A percentile compares a stretch with the other conserved stretches of the same genome.
These are phyloP conservation scores for Kuraishia capsulata DNA, from an alignment of 805 yeast genomes.

Conservation along the genomic window DNA sequence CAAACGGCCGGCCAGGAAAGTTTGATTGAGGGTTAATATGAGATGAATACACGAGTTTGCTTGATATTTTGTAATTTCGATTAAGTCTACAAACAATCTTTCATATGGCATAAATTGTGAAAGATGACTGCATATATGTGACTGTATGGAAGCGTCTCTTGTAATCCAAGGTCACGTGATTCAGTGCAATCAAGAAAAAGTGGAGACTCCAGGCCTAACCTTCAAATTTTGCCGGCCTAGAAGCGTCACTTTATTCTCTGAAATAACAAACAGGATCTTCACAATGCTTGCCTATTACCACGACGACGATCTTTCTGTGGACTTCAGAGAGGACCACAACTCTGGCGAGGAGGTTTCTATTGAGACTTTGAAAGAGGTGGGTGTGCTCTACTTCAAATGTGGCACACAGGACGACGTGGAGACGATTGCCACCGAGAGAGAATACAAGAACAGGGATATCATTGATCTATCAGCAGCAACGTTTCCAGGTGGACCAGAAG, in stretches of 20 bases:
- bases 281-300: conserved; percentile 49
- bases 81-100: too few species aligned
- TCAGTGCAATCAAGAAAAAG: too few species aligned
- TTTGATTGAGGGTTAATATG: conserved; percentile 1
- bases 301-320: conserved; percentile 48
- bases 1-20: not conserved
- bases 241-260: too few species aligned
- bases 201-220: too few species aligned
- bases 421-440: conserved; percentile 54
- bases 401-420: conserved; percentile 49
- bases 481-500: conserved; percentile 52
- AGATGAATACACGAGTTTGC: too few species aligned
- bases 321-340: conserved; percentile 64
- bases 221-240: too few species aligned
- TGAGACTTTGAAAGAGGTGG: conserved; percentile 45
- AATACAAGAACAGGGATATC: conserved; percentile 73
- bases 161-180: too few species aligned
- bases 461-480: conserved; percentile 51
- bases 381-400: conserved; percentile 57
- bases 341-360: conserved; percentile 50
- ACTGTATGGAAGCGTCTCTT: too few species aligned
- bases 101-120: too few species aligned
- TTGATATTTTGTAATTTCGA: too few species aligned
- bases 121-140: too few species aligned
- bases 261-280: too few species aligned